These are phyloP conservation scores for Sextonia rubra DNA, from an alignment of 164 flowering plant species.

Conservation along the genomic window DNA sequence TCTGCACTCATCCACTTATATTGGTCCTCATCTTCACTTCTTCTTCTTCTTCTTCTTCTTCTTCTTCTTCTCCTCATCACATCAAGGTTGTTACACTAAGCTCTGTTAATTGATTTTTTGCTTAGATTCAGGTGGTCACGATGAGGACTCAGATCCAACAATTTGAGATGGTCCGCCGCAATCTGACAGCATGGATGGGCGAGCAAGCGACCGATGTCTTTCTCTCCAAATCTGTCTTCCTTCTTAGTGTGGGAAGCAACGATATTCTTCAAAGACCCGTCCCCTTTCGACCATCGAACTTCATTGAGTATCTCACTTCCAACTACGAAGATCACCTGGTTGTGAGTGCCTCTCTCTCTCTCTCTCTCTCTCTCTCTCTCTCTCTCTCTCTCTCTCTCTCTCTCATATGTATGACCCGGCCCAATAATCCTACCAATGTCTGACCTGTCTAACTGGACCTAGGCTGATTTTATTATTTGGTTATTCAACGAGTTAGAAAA, in stretches of 20 bases:
- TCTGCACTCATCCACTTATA: not conserved
- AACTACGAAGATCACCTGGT: slow-evolving; percentile 29
- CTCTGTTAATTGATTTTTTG: not conserved
- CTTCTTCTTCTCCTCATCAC: not conserved
- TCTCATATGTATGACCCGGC: not conserved
- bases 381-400: not conserved
- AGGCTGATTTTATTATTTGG: no score
- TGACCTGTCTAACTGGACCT: no score
- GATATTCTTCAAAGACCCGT: slow-evolving; percentile 32
- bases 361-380: slow-evolving; percentile 5
- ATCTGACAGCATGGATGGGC: slow-evolving; percentile 25
- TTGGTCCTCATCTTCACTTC: not conserved
- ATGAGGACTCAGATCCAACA: slow-evolving; percentile 38
- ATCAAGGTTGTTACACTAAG: not conserved
- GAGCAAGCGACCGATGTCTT: slow-evolving; percentile 9
- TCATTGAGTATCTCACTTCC: slow-evolving; percentile 19
- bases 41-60: not conserved
- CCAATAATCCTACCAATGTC: no score
- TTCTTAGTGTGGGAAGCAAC: slow-evolving; percentile 50
- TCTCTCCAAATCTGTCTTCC: slow-evolving; percentile 36
- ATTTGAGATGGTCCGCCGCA: slow-evolving; percentile 19
- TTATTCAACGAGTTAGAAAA: no score
- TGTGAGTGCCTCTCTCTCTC: slow-evolving; percentile 16
- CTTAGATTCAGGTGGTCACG: slow-evolving; percentile 9
- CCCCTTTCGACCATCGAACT: slow-evolving; percentile 9